phyloP scores from a whole-genome alignment of 257 asterid genomes.

The Gentiana dahurica region DNA sequence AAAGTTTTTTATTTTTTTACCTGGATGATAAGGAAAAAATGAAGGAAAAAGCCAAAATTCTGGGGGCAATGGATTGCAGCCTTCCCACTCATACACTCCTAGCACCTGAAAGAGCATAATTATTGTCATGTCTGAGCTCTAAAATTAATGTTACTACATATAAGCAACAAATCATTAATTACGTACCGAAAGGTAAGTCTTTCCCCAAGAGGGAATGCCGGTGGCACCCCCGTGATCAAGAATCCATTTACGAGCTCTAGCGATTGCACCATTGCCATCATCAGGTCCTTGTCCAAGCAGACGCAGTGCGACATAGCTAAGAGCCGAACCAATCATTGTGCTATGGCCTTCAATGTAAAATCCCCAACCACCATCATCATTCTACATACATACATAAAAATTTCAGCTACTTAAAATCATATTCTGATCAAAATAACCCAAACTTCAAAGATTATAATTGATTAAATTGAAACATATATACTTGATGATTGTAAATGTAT shows the following conservation, averaged over 20 bases:
- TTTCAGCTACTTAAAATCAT: too few species aligned
- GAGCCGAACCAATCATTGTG: conserved; percentile 1
- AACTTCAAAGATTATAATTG: too few species aligned
- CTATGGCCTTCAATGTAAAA: conserved; percentile 3
- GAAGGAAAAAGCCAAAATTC: conserved; percentile 88
- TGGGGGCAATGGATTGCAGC: conserved; percentile 88
- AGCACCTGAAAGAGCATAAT: conserved; percentile 34
- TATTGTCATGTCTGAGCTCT: too few species aligned
- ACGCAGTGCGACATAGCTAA: not conserved
- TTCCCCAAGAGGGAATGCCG: conserved; percentile 5
- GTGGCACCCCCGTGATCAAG: conserved; percentile 1
- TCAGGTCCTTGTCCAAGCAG: conserved; percentile 4
- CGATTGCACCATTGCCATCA: not conserved
- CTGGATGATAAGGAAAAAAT: conserved; percentile 63
- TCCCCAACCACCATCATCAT: not conserved
- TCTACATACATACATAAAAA: too few species aligned
- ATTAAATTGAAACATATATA: not conserved
- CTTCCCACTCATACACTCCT: conserved; percentile 89
- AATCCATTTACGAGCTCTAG: conserved; percentile 2
- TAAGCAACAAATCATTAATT: too few species aligned
- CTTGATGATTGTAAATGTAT: conserved; percentile 1
- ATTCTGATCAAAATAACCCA: too few species aligned
- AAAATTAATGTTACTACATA: too few species aligned
- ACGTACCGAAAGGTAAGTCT: conserved; percentile 1
- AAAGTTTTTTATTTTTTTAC: too few species aligned